Conservation (phyloP, 139 green algal species). For the Bryopsis sp. region DNA sequence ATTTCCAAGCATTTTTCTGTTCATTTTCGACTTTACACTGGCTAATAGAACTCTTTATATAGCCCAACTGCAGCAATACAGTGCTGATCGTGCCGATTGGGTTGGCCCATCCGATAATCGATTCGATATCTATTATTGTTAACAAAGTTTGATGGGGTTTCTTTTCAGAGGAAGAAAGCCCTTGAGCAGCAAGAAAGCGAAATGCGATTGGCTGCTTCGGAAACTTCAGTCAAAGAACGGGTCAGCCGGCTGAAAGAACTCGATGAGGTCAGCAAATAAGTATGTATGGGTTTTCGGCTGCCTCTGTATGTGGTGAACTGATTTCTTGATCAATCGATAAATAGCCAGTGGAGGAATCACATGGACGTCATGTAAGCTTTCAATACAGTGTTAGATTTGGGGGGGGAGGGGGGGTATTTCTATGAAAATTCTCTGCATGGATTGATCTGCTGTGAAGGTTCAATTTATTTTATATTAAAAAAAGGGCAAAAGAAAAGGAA, state of each 20-base stretch:
- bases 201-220: not conserved
- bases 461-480: not conserved
- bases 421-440: not conserved
- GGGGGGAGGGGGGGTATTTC: too few species aligned
- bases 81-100: too few species aligned
- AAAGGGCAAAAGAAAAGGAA: not conserved
- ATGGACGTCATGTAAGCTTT: too few species aligned
- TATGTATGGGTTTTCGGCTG: not conserved
- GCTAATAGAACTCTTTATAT: too few species aligned
- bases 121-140: too few species aligned
- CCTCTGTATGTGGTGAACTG: not conserved
- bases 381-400: too few species aligned
- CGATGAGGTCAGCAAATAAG: not conserved
- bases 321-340: not conserved
- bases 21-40: too few species aligned
- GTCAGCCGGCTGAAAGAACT: not conserved
- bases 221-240: not conserved
- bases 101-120: too few species aligned
- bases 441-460: not conserved
- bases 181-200: not conserved
- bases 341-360: not conserved
- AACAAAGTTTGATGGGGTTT: too few species aligned
- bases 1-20: too few species aligned
- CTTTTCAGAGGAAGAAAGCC: not conserved
- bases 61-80: too few species aligned